These are phyloP conservation scores for Rhizophora mangle DNA, from an alignment of 345 rosid species.

Conservation along the genomic window DNA sequence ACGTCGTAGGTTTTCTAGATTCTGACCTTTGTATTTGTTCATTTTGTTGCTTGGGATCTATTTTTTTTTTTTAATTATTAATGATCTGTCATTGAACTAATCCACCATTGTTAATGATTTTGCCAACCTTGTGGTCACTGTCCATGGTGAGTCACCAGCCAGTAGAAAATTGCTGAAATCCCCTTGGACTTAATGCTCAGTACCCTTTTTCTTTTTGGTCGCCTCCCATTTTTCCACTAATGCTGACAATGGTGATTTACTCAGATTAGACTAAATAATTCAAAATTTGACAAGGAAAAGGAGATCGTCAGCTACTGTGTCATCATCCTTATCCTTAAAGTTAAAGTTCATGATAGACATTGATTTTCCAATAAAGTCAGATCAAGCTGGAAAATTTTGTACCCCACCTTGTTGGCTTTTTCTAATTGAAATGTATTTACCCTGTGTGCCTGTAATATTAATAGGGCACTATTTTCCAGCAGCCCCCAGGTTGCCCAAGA, in stretches of 20 bases:
- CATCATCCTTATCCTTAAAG: slow-evolving; percentile 39
- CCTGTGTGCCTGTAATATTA: no score
- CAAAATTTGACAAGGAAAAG: neutral
- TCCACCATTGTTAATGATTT: slow-evolving; percentile 11
- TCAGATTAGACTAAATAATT: neutral
- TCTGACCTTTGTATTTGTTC: neutral
- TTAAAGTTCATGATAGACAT: slow-evolving; percentile 12
- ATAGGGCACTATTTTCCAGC: no score
- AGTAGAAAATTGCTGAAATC: slow-evolving; percentile 30
- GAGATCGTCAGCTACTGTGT: slow-evolving; percentile 1
- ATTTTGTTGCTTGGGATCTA: neutral
- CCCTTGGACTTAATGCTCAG: neutral
- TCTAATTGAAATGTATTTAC: neutral
- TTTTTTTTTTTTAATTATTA: neutral
- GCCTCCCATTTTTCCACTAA: slow-evolving; percentile 26
- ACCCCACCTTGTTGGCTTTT: neutral
- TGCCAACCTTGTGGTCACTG: neutral
- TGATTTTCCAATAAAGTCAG: slow-evolving; percentile 8
- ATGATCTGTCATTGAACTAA: slow-evolving; percentile 15
- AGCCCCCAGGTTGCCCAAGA: no score
- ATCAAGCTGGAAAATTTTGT: slow-evolving; percentile 22
- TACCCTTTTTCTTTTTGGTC: neutral
- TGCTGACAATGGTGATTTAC: slow-evolving; percentile 17
- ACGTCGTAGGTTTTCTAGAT: neutral
- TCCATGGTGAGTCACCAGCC: slow-evolving; percentile 37